phyloP scores from a whole-genome alignment of 495 filamentous ascomycete species.

The Acidomyces sp. region DNA sequence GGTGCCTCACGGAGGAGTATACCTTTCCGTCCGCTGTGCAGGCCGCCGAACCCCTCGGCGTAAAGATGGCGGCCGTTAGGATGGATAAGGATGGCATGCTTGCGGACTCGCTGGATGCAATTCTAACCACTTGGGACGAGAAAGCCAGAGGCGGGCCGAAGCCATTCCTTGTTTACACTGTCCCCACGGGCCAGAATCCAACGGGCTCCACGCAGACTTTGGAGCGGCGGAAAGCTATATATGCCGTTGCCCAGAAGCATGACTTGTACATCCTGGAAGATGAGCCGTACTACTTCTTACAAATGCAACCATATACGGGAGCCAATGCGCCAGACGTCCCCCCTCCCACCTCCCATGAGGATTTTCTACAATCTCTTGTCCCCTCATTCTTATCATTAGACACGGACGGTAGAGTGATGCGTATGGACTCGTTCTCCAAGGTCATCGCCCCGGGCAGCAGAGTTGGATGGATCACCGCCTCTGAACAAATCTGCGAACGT shows the following conservation, averaged over 20 bases:
- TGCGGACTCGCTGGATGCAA: slow-evolving; percentile 49
- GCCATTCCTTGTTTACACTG: slow-evolving; percentile 68
- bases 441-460: slow-evolving; percentile 49
- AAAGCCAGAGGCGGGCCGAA: slow-evolving; percentile 44
- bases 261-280: slow-evolving; percentile 85
- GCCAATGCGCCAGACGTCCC: slow-evolving; percentile 37
- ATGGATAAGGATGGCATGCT: slow-evolving; percentile 72
- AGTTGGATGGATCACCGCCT: slow-evolving; percentile 56
- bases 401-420: slow-evolving; percentile 53
- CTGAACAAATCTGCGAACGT: slow-evolving; percentile 68
- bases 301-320: slow-evolving; percentile 75
- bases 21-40: slow-evolving; percentile 75
- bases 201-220: slow-evolving; percentile 69
- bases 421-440: slow-evolving; percentile 58
- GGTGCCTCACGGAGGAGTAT: slow-evolving; percentile 71
- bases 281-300: slow-evolving; percentile 91
- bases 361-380: slow-evolving; percentile 47
- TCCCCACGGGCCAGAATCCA: slow-evolving; percentile 83
- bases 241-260: slow-evolving; percentile 64
- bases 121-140: slow-evolving; percentile 56
- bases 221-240: slow-evolving; percentile 54
- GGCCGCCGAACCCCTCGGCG: slow-evolving; percentile 62
- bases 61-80: slow-evolving; percentile 54
- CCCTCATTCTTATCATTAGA: slow-evolving; percentile 51
- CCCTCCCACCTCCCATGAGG: slow-evolving; percentile 41